These are phyloP conservation scores for Tolypocladium amazonense DNA, from an alignment of 2,329 filamentous ascomycete species.

Conservation along the genomic window DNA sequence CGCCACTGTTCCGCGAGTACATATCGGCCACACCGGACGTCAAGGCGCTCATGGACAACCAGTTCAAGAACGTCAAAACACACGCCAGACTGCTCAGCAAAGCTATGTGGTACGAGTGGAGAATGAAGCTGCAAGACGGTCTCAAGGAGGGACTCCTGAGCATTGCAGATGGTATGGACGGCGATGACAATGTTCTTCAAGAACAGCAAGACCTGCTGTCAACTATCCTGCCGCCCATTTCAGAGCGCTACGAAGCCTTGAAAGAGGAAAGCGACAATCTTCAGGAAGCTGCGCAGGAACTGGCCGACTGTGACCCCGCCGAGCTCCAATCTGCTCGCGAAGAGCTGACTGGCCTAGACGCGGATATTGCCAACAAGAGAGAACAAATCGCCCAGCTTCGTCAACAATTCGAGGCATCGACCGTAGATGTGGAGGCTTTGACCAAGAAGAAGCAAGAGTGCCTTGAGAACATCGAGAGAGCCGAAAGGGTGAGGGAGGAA, in stretches of 20 bases:
- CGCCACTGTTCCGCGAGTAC: constrained; percentile 85
- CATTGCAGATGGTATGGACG: constrained; percentile 66
- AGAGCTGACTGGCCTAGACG: constrained; percentile 52
- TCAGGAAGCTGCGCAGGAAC: constrained; percentile 59
- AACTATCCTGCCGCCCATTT: constrained; percentile 53
- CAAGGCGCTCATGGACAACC: constrained; percentile 81
- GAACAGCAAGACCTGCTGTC: constrained; percentile 61
- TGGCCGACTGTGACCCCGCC: constrained; percentile 70
- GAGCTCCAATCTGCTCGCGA: constrained; percentile 67
- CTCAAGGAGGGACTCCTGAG: constrained; percentile 70
- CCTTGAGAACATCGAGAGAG: constrained; percentile 65
- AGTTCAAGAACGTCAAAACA: constrained; percentile 95
- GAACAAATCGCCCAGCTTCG: constrained; percentile 56
- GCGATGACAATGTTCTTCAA: constrained; percentile 56
- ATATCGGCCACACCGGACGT: constrained; percentile 75
- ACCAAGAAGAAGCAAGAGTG: constrained; percentile 58
- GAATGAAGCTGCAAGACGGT: constrained; percentile 73
- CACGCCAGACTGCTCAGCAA: constrained; percentile 85
- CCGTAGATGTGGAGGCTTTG: constrained; percentile 50
- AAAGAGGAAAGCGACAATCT: constrained; percentile 55
- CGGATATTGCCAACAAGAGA: constrained; percentile 60
- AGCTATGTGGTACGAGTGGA: constrained; percentile 97
- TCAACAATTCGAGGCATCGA: constrained; percentile 55
- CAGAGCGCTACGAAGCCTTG: constrained; percentile 50
- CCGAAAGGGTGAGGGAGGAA: constrained; percentile 75